Base-by-base conservation (phyloP, 495 filamentous ascomycete species). In the Penicillium tannophilum region DNA sequence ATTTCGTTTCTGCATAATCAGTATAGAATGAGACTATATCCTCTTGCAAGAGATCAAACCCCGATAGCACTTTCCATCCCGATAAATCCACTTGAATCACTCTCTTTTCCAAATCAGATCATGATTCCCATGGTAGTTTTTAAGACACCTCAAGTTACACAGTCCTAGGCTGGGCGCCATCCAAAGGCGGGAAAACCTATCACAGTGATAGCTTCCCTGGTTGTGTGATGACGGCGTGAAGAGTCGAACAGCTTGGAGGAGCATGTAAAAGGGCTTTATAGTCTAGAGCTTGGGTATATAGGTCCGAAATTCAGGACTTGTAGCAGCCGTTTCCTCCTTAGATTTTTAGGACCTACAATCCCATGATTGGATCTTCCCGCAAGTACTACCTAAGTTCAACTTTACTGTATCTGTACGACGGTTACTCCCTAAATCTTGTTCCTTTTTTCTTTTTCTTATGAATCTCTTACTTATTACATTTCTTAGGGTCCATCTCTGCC, bases 61-160 rank as follows among this genome's bases (percentile, higher is more conserved):
- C 28, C 28, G 28, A 28, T 28, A 3, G 28, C 28, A 28, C 14
- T 44, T 44, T 0, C 42, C 0, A 17, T 19, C n/a, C 0, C 11
- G 23, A 47, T 24, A 2, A 41, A 8, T 31, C 26, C 46, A 8
- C 33, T 9, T 7, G 31, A 19, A 31, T 31, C 2, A 3, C 19
- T 26, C 9, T 43, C 12, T 47, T 36, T 47, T 31, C 19, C 17
- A 36, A 23, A 36, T 57, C 55, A 12, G 43, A 48, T 41, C 28
- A 19, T 42, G 19, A 49, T 50, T 51, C 46, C 39, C 46, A 49
- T 49, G 46, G 46, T 49, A 49, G 46, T 55, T 49, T 68, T 58
- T 55, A 54, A 64, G 63, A 62, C 66, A 51, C 20, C 33, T 59
- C 55, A 58, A 63, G 66, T 69, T 69, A 69, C 66, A 69, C 63